A percentile compares a stretch with the other conserved stretches of the same genome.
phyloP scores from a whole-genome alignment of 2,329 filamentous ascomycete species.

The Sphaerulina vaccinii region DNA sequence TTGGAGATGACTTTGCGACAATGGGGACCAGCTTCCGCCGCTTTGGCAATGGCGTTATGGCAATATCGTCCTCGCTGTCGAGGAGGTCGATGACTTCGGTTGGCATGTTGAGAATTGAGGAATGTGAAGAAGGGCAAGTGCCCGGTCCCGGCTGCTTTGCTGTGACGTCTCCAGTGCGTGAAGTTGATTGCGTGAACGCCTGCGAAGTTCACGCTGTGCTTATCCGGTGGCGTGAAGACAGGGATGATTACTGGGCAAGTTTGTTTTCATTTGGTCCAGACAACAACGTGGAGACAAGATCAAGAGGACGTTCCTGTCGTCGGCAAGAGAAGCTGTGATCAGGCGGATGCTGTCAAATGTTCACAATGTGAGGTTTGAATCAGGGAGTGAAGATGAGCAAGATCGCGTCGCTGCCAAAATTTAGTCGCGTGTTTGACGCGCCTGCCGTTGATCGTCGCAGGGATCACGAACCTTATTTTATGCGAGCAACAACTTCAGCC shows the following conservation, averaged over 20 bases:
- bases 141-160: neutral
- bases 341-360: too few relatives aligned
- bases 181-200: neutral
- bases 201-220: neutral
- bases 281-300: neutral
- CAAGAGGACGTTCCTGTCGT: too few relatives aligned
- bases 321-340: too few relatives aligned
- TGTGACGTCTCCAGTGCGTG: neutral
- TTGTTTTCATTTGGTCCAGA: neutral
- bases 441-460: too few relatives aligned
- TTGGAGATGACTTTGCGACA: conserved; percentile 17
- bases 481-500: too few relatives aligned
- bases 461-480: too few relatives aligned
- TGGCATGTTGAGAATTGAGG: neutral
- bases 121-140: neutral
- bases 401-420: too few relatives aligned
- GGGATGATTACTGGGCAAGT: neutral
- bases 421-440: too few relatives aligned
- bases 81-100: neutral
- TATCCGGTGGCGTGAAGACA: neutral
- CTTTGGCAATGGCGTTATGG: conserved; percentile 24
- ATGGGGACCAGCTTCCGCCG: conserved; percentile 25
- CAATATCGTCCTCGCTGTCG: neutral
- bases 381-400: too few relatives aligned
- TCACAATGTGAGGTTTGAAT: too few relatives aligned